Percentiles rank a stretch among this genome's conserved stretches.
Evolutionary conservation across 169 alveolate genomes (phyloP).

Genomic region (Eimeria falciformis): DNA sequence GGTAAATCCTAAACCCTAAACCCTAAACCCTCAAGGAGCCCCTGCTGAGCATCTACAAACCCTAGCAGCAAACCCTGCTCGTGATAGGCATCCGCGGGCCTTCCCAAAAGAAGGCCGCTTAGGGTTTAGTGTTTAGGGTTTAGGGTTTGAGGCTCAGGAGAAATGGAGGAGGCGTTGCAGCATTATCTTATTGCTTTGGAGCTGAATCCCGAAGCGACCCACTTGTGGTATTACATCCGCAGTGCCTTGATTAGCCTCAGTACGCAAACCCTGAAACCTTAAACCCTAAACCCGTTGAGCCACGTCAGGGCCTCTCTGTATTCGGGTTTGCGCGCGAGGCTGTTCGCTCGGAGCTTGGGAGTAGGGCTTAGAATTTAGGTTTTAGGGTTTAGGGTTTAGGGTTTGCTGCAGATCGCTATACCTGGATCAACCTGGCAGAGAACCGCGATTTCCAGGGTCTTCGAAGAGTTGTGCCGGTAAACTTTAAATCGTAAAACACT

Average conservation of each 20-base stretch:
- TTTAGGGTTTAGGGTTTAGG: too few species aligned
- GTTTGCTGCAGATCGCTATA: constrained; percentile 53
- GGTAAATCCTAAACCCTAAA: constrained; percentile 61
- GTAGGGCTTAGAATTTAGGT: too few species aligned
- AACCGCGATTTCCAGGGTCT: constrained; percentile 61
- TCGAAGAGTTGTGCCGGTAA: constrained; percentile 50
- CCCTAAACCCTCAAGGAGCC: not conserved
- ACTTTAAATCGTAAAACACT: constrained; percentile 1
- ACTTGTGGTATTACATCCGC: constrained; percentile 88
- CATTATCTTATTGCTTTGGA: constrained; percentile 87
- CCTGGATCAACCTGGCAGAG: constrained; percentile 35
- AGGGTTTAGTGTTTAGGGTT: constrained; percentile 43
- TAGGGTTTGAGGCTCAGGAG: constrained; percentile 62
- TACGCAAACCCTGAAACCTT: constrained; percentile 5
- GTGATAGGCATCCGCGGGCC: not conserved
- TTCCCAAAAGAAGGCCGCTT: not conserved
- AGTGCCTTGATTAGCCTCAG: constrained; percentile 83
- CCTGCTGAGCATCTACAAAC: too few species aligned
- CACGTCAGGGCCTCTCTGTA: not conserved
- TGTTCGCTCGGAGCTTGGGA: not conserved
- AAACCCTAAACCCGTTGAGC: constrained; percentile 8
- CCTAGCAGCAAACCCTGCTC: not conserved
- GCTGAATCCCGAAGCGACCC: constrained; percentile 89
- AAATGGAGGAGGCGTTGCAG: constrained; percentile 83
- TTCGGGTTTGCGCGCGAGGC: not conserved